Conservation (phyloP, 192 early-diverging fungal genomes). For the Podochytrium sp. region DNA sequence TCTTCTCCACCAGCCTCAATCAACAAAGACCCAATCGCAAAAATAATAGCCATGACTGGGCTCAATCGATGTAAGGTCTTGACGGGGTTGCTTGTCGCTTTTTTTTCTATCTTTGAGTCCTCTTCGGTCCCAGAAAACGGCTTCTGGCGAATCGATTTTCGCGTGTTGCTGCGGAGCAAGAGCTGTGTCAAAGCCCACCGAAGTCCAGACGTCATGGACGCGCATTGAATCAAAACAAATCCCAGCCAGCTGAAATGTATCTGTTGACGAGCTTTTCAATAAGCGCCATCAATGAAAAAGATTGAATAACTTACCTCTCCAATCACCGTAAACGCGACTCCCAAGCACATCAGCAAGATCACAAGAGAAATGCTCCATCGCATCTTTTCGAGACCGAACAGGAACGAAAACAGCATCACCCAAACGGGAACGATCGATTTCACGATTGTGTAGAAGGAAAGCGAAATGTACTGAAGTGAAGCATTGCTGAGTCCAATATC, state of each 20-base stretch:
- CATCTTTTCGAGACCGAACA: constrained; percentile 81
- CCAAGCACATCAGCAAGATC: constrained; percentile 78
- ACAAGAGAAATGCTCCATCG: constrained; percentile 68
- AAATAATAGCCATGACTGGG: constrained; percentile 73
- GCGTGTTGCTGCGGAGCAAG: constrained; percentile 37
- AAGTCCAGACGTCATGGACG: constrained; percentile 82
- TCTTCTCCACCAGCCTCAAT: constrained; percentile 32
- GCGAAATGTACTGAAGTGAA: constrained; percentile 68
- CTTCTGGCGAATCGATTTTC: constrained; percentile 8
- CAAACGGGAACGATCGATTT: constrained; percentile 58
- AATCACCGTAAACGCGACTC: constrained; percentile 86
- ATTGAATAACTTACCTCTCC: constrained; percentile 28
- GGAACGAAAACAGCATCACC: constrained; percentile 83
- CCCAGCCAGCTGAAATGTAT: constrained; percentile 80
- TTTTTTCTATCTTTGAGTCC: constrained; percentile 55
- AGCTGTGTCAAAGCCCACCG: constrained; percentile 91
- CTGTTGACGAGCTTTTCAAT: constrained; percentile 49
- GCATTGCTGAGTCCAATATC: constrained; percentile 39
- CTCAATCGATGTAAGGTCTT: constrained; percentile 81
- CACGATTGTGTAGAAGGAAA: constrained; percentile 87
- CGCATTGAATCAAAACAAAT: constrained; percentile 74
- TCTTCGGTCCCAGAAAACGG: constrained; percentile 5
- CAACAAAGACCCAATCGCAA: constrained; percentile 60
- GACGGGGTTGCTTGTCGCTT: constrained; percentile 77
- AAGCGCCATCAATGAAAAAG: neutral